Evolutionary conservation across 441 rosid species (phyloP).

Genomic region (Omphalea diandra): DNA sequence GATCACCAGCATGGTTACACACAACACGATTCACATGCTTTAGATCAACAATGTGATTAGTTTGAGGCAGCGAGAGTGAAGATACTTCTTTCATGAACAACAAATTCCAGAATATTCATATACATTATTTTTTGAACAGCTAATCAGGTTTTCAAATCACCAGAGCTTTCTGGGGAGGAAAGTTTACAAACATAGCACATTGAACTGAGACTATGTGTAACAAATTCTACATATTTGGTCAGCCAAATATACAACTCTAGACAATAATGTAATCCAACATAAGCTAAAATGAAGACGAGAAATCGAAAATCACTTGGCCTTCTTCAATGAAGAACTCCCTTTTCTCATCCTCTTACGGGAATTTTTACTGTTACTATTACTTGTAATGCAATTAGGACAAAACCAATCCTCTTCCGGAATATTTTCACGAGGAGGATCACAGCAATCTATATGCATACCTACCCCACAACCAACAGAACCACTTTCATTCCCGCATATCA

Average conservation of each 20-base stretch:
- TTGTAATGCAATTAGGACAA: constrained; percentile 47
- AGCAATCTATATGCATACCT: constrained; percentile 66
- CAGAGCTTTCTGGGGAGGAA: not conserved
- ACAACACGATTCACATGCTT: too few species aligned
- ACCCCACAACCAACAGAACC: constrained; percentile 59
- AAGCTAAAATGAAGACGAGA: too few species aligned
- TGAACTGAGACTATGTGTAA: not conserved
- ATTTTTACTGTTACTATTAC: constrained; percentile 10
- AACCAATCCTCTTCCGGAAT: constrained; percentile 78
- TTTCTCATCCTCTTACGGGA: constrained; percentile 30
- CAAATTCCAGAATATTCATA: not conserved
- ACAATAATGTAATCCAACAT: too few species aligned
- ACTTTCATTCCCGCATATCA: constrained; percentile 61
- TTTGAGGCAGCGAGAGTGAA: too few species aligned
- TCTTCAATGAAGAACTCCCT: constrained; percentile 14
- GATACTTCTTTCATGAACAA: too few species aligned
- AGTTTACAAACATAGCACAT: not conserved
- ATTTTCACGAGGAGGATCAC: constrained; percentile 55
- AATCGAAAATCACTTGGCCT: constrained; percentile 5
- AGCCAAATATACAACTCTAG: not conserved
- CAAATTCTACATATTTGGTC: constrained; percentile 8
- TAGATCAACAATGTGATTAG: too few species aligned
- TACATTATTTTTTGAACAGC: not conserved
- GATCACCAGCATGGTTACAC: too few species aligned
- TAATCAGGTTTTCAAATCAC: not conserved